Evolutionary conservation across 805 yeast genomes (phyloP), one percentile per base, ranked within the genome.

Genomic region (Lipomyces spencermartinsiae): DNA sequence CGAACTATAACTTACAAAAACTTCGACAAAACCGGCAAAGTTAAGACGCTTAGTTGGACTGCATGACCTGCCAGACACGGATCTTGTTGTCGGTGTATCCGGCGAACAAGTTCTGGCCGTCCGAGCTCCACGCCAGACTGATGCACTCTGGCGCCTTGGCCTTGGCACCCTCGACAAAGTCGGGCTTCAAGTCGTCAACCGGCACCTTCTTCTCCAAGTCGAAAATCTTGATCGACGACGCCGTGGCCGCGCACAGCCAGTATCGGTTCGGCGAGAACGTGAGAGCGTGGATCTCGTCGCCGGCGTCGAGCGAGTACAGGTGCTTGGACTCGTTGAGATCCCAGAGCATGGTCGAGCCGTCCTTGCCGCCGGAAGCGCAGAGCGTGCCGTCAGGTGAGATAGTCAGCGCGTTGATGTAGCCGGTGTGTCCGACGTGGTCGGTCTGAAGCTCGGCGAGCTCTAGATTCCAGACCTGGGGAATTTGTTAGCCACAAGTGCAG

Each of bases 51-150:
- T 68, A 70, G 69, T 69, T 74, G 59, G 80, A 73, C 71, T 78
- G 92, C 98, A 95, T 95, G 80, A 95, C 97, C 90, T 95, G 98
- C 99, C 99, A 95, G 85, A 95, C 99, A 87, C 99, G 94, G 89
- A 95, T 94, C 83, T 91, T 88, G 88, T 92, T 92, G 86, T 95
- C 99, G 81, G 98, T 93, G 97, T 95, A 95, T 89, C 99, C 99
- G 79, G 98, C 97, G 83, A 92, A 95, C 85, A 95, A 89, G 90
- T 90, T 92, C 89, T 94, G 98, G 83, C 99, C 99, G 80, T 95
- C 99, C 84, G 97, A 94, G 79, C 98, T 93, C 99, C 99, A 95
- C 83, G 98, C 92, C 83, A 95, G 89, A 76, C 98, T 94, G 83
- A 95, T 86, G 83, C 97, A 94, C 84, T 92, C 97, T 82, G 99